Conservation (phyloP, 73 alveolate genomes). For the Diophrys sp. region DNA sequence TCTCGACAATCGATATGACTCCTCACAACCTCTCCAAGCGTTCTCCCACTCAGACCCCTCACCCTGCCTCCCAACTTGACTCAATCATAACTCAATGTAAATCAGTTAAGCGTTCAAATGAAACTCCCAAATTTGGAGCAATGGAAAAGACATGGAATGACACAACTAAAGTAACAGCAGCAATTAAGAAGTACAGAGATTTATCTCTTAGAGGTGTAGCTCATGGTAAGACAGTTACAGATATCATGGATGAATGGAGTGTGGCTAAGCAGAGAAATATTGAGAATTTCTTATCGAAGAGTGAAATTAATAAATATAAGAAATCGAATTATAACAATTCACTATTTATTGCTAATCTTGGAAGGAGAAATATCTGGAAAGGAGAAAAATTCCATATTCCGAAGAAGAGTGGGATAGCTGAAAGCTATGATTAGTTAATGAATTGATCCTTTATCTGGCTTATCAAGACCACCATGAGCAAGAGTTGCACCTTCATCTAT, state of each 20-base stretch:
- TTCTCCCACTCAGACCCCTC: too few species aligned
- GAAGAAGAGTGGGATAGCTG: background rate
- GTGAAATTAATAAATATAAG: background rate
- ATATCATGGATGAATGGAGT: background rate
- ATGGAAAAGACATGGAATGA: background rate
- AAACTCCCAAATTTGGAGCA: too few species aligned
- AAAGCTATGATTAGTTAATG: background rate
- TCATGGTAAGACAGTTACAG: background rate
- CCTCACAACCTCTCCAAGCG: too few species aligned
- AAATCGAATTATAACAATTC: background rate
- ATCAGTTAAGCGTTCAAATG: too few species aligned
- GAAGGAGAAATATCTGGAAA: constrained; percentile 2
- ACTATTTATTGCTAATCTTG: background rate
- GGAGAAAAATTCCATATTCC: background rate
- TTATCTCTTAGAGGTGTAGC: background rate
- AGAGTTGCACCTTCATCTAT: too few species aligned
- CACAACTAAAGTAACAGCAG: background rate
- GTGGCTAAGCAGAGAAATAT: background rate
- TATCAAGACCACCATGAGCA: too few species aligned
- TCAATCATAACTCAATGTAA: too few species aligned
- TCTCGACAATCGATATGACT: too few species aligned
- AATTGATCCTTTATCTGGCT: too few species aligned
- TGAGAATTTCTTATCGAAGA: background rate
- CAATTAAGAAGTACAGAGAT: background rate
- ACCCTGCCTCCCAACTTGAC: too few species aligned